These are phyloP conservation scores for Ogataea dorogensis DNA, from an alignment of 805 yeast genomes.

Conservation along the genomic window DNA sequence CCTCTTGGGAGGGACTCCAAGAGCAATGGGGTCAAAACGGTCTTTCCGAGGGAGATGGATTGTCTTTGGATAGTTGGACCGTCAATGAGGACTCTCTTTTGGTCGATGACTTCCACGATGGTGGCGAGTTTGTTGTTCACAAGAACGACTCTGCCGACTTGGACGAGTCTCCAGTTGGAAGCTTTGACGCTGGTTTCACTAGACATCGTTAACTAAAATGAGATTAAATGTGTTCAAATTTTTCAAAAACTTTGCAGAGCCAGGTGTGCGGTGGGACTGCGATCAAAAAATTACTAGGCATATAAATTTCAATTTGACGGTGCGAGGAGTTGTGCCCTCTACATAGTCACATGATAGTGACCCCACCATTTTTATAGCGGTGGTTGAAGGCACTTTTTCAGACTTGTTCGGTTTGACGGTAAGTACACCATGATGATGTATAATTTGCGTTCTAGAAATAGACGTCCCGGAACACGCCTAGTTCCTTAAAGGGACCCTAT, in stretches of 20 bases:
- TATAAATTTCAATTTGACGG: background rate
- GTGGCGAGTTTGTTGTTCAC: slow-evolving; percentile 92
- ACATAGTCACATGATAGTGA: slow-evolving; percentile 3
- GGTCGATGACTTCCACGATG: slow-evolving; percentile 98
- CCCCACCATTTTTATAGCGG: too few relatives aligned
- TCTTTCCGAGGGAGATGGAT: slow-evolving; percentile 81
- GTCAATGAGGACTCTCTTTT: slow-evolving; percentile 96
- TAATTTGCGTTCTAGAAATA: slow-evolving; percentile 39
- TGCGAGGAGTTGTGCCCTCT: too few relatives aligned
- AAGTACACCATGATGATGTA: slow-evolving; percentile 29
- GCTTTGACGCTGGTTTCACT: slow-evolving; percentile 64
- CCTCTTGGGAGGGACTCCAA: slow-evolving; percentile 89
- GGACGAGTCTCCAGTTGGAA: slow-evolving; percentile 98
- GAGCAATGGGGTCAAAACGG: slow-evolving; percentile 90
- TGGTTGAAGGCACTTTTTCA: too few relatives aligned
- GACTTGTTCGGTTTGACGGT: too few relatives aligned
- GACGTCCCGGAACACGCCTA: slow-evolving; percentile 33
- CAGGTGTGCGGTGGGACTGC: slow-evolving; percentile 10
- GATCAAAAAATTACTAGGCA: background rate
- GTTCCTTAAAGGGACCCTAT: slow-evolving; percentile 29
- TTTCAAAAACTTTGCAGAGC: slow-evolving; percentile 13
- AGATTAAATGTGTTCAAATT: slow-evolving; percentile 17
- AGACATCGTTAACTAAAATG: slow-evolving; percentile 43
- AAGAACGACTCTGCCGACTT: slow-evolving; percentile 98
- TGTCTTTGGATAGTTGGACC: slow-evolving; percentile 97